These are phyloP conservation scores for Prunella vulgaris DNA, from an alignment of 257 asterid species.

Conservation along the genomic window DNA sequence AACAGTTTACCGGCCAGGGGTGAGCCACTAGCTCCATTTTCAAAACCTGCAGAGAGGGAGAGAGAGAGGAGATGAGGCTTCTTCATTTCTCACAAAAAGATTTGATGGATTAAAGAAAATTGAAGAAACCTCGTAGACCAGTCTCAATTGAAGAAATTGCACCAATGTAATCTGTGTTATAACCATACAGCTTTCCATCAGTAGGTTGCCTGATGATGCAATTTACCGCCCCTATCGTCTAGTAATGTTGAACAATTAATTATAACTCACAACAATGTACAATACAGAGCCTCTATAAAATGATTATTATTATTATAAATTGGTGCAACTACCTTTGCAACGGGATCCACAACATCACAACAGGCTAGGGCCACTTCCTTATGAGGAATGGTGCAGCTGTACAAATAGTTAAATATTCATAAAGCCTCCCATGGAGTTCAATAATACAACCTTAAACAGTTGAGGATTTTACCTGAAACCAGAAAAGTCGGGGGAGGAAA, in stretches of 20 bases:
- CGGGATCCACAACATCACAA: conserved; percentile 82
- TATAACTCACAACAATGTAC: conserved; percentile 15
- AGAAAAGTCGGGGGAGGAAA: conserved; percentile 69
- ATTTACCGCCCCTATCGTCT: conserved; percentile 95
- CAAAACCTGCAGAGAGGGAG: conserved; percentile 35
- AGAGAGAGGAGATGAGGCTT: background rate
- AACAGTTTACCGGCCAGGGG: conserved; percentile 81
- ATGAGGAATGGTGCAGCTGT: conserved; percentile 94
- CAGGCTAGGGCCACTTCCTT: conserved; percentile 70
- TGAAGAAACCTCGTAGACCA: conserved; percentile 61
- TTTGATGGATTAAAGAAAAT: conserved; percentile 12
- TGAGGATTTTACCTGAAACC: conserved; percentile 78
- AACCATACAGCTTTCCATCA: conserved; percentile 86
- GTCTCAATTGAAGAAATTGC: conserved; percentile 91
- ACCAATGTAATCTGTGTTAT: conserved; percentile 91
- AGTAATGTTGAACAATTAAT: conserved; percentile 24
- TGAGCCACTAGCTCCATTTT: conserved; percentile 32
- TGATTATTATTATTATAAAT: background rate
- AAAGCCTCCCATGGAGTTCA: background rate
- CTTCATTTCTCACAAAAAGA: conserved; percentile 6
- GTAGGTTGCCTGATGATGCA: conserved; percentile 55
- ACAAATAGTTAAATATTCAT: conserved; percentile 26
- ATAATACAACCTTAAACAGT: background rate
- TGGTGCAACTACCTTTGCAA: conserved; percentile 69
- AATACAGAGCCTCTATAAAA: conserved; percentile 3